A percentile compares a stretch with the other conserved stretches of the same genome.
Evolutionary conservation across 371 early-diverging fungal genomes (phyloP).

Genomic region (Massospora cicadina): DNA sequence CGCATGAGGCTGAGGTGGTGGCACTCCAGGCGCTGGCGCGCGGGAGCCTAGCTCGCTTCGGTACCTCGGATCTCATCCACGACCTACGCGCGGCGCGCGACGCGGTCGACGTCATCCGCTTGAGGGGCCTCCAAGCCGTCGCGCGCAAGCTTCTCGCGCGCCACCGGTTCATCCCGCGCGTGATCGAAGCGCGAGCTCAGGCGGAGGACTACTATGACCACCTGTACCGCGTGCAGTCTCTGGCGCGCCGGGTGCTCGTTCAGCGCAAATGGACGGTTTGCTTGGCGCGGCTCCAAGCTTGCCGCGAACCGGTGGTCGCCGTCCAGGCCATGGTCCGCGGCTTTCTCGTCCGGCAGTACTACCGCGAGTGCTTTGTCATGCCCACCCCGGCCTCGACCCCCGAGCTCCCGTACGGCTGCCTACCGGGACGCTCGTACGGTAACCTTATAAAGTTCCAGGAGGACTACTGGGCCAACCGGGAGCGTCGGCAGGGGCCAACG

Average conservation of each 20-base stretch:
- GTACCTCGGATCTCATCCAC: background rate
- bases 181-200: constrained; percentile 6
- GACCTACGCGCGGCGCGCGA: background rate
- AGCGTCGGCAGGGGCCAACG: background rate
- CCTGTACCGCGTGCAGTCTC: constrained; percentile 5
- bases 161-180: background rate
- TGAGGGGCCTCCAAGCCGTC: constrained; percentile 4
- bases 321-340: constrained; percentile 17
- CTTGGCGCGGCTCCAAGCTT: background rate
- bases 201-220: constrained; percentile 6
- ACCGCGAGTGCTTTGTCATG: background rate
- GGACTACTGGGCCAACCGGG: constrained; percentile 57
- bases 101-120: background rate
- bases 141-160: background rate
- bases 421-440: constrained; percentile 13
- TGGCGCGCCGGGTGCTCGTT: constrained; percentile 9
- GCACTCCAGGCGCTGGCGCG: constrained; percentile 38
- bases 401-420: background rate
- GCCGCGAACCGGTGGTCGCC: constrained; percentile 17
- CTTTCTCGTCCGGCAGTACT: constrained; percentile 2
- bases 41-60: constrained; percentile 13
- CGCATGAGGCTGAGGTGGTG: constrained; percentile 19
- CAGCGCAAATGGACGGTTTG: constrained; percentile 13
- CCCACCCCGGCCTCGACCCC: background rate
- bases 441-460: constrained; percentile 68